A percentile compares a stretch with the other conserved stretches of the same genome.
phyloP scores from a whole-genome alignment of 208 protist species.

The Wallacemonas collosoma region DNA sequence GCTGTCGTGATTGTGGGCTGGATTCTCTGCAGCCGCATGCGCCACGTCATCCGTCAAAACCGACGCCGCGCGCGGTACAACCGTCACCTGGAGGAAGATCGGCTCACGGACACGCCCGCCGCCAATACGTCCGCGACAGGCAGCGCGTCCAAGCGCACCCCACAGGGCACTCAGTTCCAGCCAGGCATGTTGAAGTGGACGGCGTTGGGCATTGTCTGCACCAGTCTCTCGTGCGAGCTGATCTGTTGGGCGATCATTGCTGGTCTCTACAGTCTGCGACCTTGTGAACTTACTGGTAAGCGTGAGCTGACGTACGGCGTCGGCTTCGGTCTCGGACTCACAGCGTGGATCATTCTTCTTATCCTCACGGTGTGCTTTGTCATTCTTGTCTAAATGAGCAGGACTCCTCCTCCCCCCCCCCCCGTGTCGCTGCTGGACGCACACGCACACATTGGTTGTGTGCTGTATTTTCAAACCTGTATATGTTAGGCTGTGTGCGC shows the following conservation, averaged over 20 bases:
- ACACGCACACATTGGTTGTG: not conserved
- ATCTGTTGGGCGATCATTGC: constrained; percentile 64
- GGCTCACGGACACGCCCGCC: not conserved
- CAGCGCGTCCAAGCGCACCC: not conserved
- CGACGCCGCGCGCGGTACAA: constrained; percentile 10
- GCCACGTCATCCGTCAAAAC: constrained; percentile 15
- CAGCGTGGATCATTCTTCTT: constrained; percentile 48
- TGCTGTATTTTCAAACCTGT: not conserved
- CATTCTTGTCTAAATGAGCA: constrained; percentile 24
- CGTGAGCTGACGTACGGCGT: constrained; percentile 54
- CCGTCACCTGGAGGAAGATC: not conserved
- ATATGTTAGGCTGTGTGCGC: too few species aligned
- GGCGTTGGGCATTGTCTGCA: constrained; percentile 26
- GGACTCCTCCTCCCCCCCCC: too few species aligned
- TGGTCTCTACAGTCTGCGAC: constrained; percentile 27
- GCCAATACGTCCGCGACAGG: not conserved
- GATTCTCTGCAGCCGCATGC: constrained; percentile 47
- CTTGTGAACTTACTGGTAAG: constrained; percentile 39
- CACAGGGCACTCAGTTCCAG: constrained; percentile 17
- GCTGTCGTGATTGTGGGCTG: constrained; percentile 30
- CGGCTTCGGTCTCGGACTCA: constrained; percentile 69
- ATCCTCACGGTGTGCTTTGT: constrained; percentile 34
- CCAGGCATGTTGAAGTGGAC: constrained; percentile 49
- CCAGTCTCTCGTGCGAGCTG: constrained; percentile 51
- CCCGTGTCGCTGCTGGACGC: too few species aligned